Base-by-base conservation (phyloP, 2,329 filamentous ascomycete species). In the Pseudocercospora pini-densiflorae region DNA sequence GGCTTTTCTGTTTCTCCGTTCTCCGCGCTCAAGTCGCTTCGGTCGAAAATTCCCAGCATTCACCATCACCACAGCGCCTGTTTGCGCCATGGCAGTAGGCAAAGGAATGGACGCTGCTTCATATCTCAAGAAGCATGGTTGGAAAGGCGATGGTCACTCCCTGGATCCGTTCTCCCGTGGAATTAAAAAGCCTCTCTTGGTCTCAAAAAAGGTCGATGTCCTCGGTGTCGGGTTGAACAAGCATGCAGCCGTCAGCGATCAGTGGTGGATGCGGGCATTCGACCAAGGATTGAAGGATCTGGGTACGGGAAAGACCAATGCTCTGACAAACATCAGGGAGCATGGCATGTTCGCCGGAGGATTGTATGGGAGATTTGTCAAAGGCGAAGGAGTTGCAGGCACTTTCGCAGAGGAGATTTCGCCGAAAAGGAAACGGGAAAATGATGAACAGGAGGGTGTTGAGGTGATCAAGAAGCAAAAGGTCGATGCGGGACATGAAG, bases 231-330 rank as follows among this genome's bases (percentile, higher is more conserved):
- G 94, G 62, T 89, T 92, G 77, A 93, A 92, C 78, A 87, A 87
- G 71, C 86, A 86, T 64, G 79, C 83, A 64, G 84, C 84, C 29
- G 83, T 87, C 33, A 84, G 86, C 72, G 94, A 97, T 77, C 93
- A 97, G 78, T 99, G 95, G 95, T 99, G 95, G 95, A 85, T 97
- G 80, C 90, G 92, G 65, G 95, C 95, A 10, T 97, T 97, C 72
- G 94, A 98, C 79, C 90, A 93, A 77, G 93, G 94, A 63, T 82
- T 97, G 70, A 91, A 95, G 79, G 91, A 90, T 3, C 85, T 97
- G 61, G 85, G 84, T 0, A 79, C 81, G 3, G 90, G 72, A 81
- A 90, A 83, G 85, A 87, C 66, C 77, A 89, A 87, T 62, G 85
- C 86, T 59, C 74, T 82, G 76, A 76, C 78, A 71, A 71, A 81